These are phyloP conservation scores for Eudorina sp. DNA, from an alignment of 139 green algal genomes.

Conservation along the genomic window DNA sequence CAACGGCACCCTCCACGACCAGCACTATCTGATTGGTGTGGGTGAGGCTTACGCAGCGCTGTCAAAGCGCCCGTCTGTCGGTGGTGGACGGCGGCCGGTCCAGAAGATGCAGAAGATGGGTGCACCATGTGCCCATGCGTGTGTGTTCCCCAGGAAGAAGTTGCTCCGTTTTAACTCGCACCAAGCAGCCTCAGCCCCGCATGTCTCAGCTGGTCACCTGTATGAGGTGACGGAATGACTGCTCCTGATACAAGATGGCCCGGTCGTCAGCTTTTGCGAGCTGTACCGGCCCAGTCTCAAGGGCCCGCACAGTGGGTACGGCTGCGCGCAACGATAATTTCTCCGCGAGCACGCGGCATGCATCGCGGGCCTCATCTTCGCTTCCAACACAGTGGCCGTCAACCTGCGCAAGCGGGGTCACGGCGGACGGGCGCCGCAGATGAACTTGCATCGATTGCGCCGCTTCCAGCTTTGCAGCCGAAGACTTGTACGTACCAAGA, in stretches of 20 bases:
- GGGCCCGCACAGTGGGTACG: constrained; percentile 28
- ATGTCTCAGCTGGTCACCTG: constrained; percentile 63
- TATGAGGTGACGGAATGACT: constrained; percentile 55
- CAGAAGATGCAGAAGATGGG: too few relatives aligned
- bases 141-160: too few relatives aligned
- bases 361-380: constrained; percentile 59
- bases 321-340: constrained; percentile 50
- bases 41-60: too few relatives aligned
- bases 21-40: too few relatives aligned
- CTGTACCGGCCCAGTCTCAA: constrained; percentile 62
- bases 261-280: constrained; percentile 60
- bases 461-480: background rate
- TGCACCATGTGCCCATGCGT: too few relatives aligned
- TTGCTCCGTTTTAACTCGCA: too few relatives aligned
- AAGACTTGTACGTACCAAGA: constrained; percentile 65
- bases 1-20: too few relatives aligned
- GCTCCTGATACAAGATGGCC: constrained; percentile 58
- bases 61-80: too few relatives aligned
- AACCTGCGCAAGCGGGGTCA: constrained; percentile 45
- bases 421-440: too few relatives aligned
- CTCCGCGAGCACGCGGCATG: constrained; percentile 63
- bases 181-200: too few relatives aligned
- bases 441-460: too few relatives aligned
- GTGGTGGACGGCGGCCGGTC: too few relatives aligned
- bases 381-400: constrained; percentile 62